Conservation (phyloP, 1,284 basidiomycete genomes). For the Pseudozyma thailandica region DNA sequence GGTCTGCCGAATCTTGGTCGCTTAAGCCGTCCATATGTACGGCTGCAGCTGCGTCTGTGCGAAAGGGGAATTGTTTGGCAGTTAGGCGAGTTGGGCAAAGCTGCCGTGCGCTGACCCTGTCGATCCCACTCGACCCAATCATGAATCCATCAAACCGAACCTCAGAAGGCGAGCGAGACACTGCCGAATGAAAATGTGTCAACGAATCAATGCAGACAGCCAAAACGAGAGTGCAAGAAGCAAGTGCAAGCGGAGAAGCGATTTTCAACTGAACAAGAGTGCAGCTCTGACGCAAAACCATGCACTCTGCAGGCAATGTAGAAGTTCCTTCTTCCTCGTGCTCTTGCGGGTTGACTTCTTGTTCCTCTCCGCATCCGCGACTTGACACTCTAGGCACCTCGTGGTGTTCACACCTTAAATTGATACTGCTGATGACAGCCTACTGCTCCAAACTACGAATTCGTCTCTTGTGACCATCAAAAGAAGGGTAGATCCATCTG, state of each 20-base stretch:
- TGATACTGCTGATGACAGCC: neutral
- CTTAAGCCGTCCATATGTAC: no score
- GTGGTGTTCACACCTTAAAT: neutral
- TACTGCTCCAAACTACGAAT: no score
- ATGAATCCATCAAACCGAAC: no score
- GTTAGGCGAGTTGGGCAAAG: slow-evolving; percentile 1
- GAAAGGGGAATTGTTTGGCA: neutral
- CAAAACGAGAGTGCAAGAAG: neutral
- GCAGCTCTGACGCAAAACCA: slow-evolving; percentile 1
- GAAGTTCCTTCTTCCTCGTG: slow-evolving; percentile 21
- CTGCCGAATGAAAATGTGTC: slow-evolving; percentile 1
- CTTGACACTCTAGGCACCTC: neutral
- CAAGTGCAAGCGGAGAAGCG: slow-evolving; percentile 2
- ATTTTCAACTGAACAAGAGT: neutral
- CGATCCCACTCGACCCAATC: no score
- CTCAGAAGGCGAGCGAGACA: no score
- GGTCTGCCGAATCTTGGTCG: no score
- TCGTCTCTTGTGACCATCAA: no score
- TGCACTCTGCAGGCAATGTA: slow-evolving; percentile 26
- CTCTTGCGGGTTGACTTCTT: neutral
- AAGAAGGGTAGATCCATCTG: no score
- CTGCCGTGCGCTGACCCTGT: slow-evolving; percentile 7
- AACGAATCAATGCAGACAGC: neutral
- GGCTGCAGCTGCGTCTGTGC: slow-evolving; percentile 11
- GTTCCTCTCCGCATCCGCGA: neutral